A percentile compares a stretch with the other conserved stretches of the same genome.
phyloP scores from a whole-genome alignment of 2,329 filamentous ascomycete species.

The Alternaria tenuissima region DNA sequence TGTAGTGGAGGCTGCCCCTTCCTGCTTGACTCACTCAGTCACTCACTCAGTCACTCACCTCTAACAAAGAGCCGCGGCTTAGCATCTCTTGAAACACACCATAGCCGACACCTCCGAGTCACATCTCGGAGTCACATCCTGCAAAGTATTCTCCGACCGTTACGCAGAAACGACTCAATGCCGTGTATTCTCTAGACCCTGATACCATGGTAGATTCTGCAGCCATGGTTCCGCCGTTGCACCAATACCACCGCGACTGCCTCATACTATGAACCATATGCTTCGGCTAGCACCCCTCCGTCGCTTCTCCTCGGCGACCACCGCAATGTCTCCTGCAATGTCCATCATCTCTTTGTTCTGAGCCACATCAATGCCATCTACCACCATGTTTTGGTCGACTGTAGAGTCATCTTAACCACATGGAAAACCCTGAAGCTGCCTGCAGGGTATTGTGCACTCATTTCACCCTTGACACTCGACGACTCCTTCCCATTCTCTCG shows the following conservation, averaged over 20 bases:
- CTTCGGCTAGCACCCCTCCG: not conserved
- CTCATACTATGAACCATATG: not conserved
- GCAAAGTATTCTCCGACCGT: conserved; percentile 8
- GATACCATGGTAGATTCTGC: not conserved
- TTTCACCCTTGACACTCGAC: conserved; percentile 5
- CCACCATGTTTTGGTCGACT: not conserved
- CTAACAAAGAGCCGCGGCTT: conserved; percentile 8
- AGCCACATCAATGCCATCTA: not conserved
- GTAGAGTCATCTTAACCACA: not conserved
- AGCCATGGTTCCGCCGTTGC: not conserved
- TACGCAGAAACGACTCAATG: not conserved
- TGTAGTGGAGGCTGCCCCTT: not conserved
- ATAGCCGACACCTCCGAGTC: conserved; percentile 6
- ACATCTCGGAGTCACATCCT: not conserved
- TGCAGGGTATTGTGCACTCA: conserved; percentile 10
- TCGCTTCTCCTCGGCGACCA: not conserved
- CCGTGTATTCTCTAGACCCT: not conserved
- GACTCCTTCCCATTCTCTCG: conserved; percentile 14
- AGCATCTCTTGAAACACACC: conserved; percentile 33
- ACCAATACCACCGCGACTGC: not conserved
- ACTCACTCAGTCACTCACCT: not conserved
- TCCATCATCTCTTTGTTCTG: not conserved
- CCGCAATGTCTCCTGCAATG: not conserved
- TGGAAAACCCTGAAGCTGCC: not conserved
- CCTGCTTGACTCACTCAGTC: not conserved